A percentile compares a stretch with the other conserved stretches of the same genome.
phyloP scores from a whole-genome alignment of 192 early-diverging fungal species.

The Endogone sp. region DNA sequence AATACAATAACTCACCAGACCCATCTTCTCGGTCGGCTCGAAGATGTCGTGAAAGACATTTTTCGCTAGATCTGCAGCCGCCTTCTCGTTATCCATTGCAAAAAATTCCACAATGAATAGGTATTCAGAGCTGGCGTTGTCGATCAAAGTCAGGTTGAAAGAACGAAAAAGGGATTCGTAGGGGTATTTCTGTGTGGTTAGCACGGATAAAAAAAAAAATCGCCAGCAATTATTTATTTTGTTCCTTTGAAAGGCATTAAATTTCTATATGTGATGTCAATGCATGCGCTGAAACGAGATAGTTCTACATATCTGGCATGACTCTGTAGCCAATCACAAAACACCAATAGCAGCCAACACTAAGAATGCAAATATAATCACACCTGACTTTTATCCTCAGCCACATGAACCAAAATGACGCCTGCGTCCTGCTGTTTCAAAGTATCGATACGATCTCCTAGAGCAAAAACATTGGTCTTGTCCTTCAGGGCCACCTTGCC shows the following conservation, averaged over 20 bases:
- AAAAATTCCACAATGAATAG: slow-evolving; percentile 92
- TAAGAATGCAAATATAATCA: not conserved
- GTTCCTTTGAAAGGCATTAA: too few species aligned
- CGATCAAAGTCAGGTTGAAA: slow-evolving; percentile 84
- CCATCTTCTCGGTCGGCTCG: slow-evolving; percentile 73
- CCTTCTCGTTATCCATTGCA: slow-evolving; percentile 61
- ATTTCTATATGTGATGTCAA: too few species aligned
- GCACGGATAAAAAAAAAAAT: not conserved
- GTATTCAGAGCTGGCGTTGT: slow-evolving; percentile 95
- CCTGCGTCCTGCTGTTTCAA: slow-evolving; percentile 74
- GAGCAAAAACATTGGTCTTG: slow-evolving; percentile 78
- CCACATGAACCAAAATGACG: slow-evolving; percentile 80
- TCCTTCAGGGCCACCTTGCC: slow-evolving; percentile 70
- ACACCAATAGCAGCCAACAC: not conserved
- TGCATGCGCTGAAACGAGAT: too few species aligned
- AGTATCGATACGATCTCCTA: slow-evolving; percentile 79
- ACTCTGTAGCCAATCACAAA: not conserved
- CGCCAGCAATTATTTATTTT: too few species aligned
- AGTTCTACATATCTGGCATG: too few species aligned
- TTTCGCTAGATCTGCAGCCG: slow-evolving; percentile 56
- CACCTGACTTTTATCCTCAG: slow-evolving; percentile 70
- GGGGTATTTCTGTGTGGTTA: slow-evolving; percentile 57
- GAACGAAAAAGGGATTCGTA: slow-evolving; percentile 91
- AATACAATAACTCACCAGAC: slow-evolving; percentile 45
- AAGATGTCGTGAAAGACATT: slow-evolving; percentile 85